Evolutionary conservation across 2,329 filamentous ascomycete species (phyloP), one percentile per base, ranked within the genome.

Genomic region (Epichloe sylvatica): DNA sequence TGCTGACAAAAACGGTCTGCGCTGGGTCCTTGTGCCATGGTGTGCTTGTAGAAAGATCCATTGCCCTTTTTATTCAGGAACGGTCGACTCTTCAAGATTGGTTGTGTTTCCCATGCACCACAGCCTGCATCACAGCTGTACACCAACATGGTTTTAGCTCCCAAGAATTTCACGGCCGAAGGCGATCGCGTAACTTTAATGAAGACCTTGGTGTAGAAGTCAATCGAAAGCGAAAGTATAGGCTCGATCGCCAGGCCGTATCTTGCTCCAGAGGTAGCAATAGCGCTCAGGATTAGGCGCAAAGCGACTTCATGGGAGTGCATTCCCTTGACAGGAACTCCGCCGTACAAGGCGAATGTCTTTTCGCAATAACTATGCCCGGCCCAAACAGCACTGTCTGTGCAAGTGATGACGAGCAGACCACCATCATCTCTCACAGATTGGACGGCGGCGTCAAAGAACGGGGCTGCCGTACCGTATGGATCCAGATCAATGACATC

Each of bases 401-500:
- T 98, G 67, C 92, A 98, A 2, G 92, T 98, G 5, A 98, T 85
- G 63, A 90, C 96, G 4, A 98, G 75, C 38, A 98, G 73, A 4
- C 92, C 92, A 1, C 91, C 91, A 57, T 96, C 87, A 55, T 84
- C 78, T 45, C 76, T 81, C 7, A 96, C 77, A 1, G 86, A 81
- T 67, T 96, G 90, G 8, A 98, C 73, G 1, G 92, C 89, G 1
- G 87, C 82, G 62, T 98, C 92, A 49, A 98, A 76, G 65, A 98
- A 98, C 1, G 87, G 86, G 9, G 86, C 87, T 1, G 91, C 92
- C 0, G 88, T 94, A 40, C 92, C 92, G 60, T 98, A 98, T 0
- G 92, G 92, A 63, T 98, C 92, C 33, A 98, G 76, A 63, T 98
- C 92, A 55, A 98, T 92, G 21, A 96, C 90, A 64, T 97, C 87